Base-by-base conservation (phyloP, 345 rosid species). In the Anastatica hierochuntica region DNA sequence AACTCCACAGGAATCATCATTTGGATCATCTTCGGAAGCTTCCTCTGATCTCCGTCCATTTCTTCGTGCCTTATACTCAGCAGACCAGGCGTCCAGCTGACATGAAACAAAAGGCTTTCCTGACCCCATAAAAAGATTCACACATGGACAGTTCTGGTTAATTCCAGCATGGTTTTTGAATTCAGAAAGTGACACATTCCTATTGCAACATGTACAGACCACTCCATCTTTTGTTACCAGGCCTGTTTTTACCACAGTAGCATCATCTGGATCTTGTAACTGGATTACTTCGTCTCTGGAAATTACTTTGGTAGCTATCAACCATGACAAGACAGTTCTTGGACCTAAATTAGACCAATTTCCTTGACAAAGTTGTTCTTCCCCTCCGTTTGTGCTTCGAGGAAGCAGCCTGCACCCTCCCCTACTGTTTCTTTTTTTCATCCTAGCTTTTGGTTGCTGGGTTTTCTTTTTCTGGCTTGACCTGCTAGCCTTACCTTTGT, bases 1-100 rank as follows among this genome's bases (percentile, higher is more conserved):
- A 16, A 82, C 51, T 57, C 96, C 98, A 75, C 98, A 90, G 43
- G 94, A 86, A 74, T 90, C 98, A 58, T 90, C 98, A 69, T 90
- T 90, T 65, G 61, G 78, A 71, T 90, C 98, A 65, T 79, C 76
- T 12, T 81, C 83, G 55, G 70, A 79, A 50, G 51, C 57, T 71
- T 72, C 77, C 58, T 72, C 77, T 13, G 73, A 56, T 57, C 45
- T 63, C 34, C 15, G 70, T 65, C 70, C 66, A 33, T 48, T 77
- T 74, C 84, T 86, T 54, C 92, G 72, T 47, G 68, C 68, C 63
- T 77, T 86, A 61, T 82, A 87, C 68, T 90, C 98, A 44, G 76
- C 75, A 42, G 88, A 79, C 98, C 98, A 90, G 57, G 95, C 95
- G 71, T 84, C 83, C 57, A 90, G 79, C 73, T 77, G 82, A 68